Evolutionary conservation across 371 early-diverging fungal species (phyloP).

Genomic region (Parasitella parasitica): DNA sequence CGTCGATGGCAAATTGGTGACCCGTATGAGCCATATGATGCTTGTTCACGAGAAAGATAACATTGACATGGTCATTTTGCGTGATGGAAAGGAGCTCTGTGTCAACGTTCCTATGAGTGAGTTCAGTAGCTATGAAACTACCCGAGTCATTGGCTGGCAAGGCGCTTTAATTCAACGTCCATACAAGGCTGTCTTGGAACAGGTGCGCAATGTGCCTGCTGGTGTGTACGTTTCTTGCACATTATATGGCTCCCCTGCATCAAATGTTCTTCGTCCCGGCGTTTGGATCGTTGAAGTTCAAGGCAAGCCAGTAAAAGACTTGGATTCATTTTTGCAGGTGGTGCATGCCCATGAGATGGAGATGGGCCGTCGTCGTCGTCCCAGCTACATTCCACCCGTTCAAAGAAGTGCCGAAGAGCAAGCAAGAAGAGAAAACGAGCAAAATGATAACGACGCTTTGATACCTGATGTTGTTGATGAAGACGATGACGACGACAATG

Average conservation of each 20-base stretch:
- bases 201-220: conserved; percentile 68
- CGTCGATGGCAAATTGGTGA: conserved; percentile 67
- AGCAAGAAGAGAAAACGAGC: conserved; percentile 27
- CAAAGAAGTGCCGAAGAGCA: conserved; percentile 14
- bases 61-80: conserved; percentile 60
- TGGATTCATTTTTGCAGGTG: conserved; percentile 53
- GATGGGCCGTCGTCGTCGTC: conserved; percentile 26
- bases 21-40: conserved; percentile 61
- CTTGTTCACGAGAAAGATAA: conserved; percentile 27
- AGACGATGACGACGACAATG: conserved; percentile 21
- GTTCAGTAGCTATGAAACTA: conserved; percentile 58
- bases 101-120: conserved; percentile 59
- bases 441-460: conserved; percentile 24
- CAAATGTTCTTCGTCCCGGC: conserved; percentile 61
- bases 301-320: conserved; percentile 36
- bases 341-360: conserved; percentile 37
- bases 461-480: conserved; percentile 4
- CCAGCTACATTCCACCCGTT: conserved; percentile 39
- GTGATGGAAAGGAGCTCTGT: conserved; percentile 54
- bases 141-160: conserved; percentile 80
- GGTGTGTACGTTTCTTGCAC: conserved; percentile 77
- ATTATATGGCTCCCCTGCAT: conserved; percentile 73
- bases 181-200: conserved; percentile 83
- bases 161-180: conserved; percentile 84
- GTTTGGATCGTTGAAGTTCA: conserved; percentile 76